Base-by-base conservation (phyloP, 2,329 filamentous ascomycete species). In the Alternaria ethzedia region DNA sequence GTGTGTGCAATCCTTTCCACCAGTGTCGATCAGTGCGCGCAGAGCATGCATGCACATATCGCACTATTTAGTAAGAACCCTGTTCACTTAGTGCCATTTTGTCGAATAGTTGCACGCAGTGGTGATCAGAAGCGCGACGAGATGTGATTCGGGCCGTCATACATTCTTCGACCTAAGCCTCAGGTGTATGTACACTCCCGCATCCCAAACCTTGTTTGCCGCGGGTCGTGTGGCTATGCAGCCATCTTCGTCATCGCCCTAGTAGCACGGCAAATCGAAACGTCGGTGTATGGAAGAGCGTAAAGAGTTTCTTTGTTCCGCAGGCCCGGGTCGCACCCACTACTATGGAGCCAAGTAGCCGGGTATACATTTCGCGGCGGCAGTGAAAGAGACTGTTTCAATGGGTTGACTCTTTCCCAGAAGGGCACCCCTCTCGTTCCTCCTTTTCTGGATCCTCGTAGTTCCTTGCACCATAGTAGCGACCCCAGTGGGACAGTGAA, bases 241-340 rank as follows among this genome's bases (percentile, higher is more conserved):
- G 49, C 49, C 49, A 51, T 47, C 13, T 47, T 47, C 20, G 20
- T 57, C 26, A 57, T n/a, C 17, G 26, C 21, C 43, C 23, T 11
- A 25, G 44, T 12, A 21, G 6, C 12, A 17, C 25, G 41, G n/a
- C 23, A 28, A 25, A 51, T 52, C 30, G 10, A 13, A 17, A 25
- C 17, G 13, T 17, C 20, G 26, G 9, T 41, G 20, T 12, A 44
- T 30, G 36, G 11, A 7, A 17, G 17, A 41, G 50, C 9, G 36
- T 9, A 26, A 32, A 32, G 5, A 20, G 7, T 45, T 59, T n/a
- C 57, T 59, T 59, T 59, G 57, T 59, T 54, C 57, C 49, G 21
- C 20, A 26, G 15, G 17, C 36, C 28, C 45, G 41, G 57, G 47
- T 28, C 28, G 20, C 25, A 26, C 20, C 26, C 45, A 20, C 26